Evolutionary conservation across 2,329 filamentous ascomycete species (phyloP).

Genomic region (Pseudovirgaria hyperparasitica): DNA sequence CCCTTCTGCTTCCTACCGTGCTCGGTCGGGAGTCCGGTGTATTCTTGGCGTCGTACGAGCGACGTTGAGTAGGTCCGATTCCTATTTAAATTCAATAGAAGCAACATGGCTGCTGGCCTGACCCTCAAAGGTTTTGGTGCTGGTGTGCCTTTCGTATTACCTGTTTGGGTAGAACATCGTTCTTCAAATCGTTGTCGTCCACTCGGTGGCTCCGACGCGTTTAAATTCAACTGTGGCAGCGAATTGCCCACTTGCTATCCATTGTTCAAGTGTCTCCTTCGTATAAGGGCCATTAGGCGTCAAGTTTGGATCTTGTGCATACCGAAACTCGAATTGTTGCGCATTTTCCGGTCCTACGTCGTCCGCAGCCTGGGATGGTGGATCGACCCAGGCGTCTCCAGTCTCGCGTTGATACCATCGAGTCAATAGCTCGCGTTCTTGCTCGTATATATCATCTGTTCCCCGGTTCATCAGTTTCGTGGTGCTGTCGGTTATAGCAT

Average conservation of each 20-base stretch:
- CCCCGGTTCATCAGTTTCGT: conserved; percentile 76
- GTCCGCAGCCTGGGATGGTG: conserved; percentile 20
- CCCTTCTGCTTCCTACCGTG: too few species aligned
- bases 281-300: conserved; percentile 91
- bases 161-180: too few species aligned
- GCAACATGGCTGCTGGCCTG: too few species aligned
- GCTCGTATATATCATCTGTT: conserved; percentile 82
- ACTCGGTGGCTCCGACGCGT: conserved; percentile 27
- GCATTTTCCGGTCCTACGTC: conserved; percentile 12
- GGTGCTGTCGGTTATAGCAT: conserved; percentile 77
- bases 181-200: too few species aligned
- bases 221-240: conserved; percentile 62
- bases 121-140: too few species aligned
- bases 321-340: conserved; percentile 78
- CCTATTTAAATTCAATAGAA: too few species aligned
- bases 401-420: conserved; percentile 76
- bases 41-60: too few species aligned
- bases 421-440: conserved; percentile 70
- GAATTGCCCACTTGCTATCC: conserved; percentile 89
- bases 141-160: too few species aligned
- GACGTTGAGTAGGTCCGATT: too few species aligned
- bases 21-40: too few species aligned
- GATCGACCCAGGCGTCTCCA: conserved; percentile 69
- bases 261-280: conserved; percentile 71
- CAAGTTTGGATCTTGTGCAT: too few species aligned